Evolutionary conservation across 2,329 filamentous ascomycete species (phyloP), one percentile per base, ranked within the genome.

Genomic region (Microdochium trichocladiopsis): DNA sequence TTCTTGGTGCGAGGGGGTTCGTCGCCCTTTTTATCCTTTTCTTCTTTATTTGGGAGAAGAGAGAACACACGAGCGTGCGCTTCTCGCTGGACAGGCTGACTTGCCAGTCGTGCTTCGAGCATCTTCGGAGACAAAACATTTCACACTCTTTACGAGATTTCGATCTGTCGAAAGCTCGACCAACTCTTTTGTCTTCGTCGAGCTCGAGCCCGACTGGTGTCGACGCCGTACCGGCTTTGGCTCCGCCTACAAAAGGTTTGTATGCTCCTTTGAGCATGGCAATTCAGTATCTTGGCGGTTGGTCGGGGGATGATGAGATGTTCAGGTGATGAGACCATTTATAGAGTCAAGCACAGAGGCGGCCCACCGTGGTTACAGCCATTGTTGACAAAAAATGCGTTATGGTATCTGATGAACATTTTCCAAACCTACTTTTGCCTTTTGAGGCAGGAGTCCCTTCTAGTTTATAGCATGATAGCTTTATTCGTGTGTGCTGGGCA

Each of bases 261-360:
- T 75, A 76, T 76, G 82, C 80, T 82, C 79, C 80, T 77, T 87
- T 83, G 72, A 18, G 14, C 18, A 45, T 18, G 16, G 5, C 22
- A 9, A 8, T 23, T 45, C 41, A 16, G 12, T 22, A 16, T 18
- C 41, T 41, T 41, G 41, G 5, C 18, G 41, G 41, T 45, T 18
- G 21, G n/a, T 45, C 21, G 16, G 41, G 41, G 41, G 41, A 45
- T 8, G n/a, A 12, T 9, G 22, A n/a, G 6, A 25, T 48, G 47
- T 48, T 80, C 73, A 86, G 63, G 80, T 96, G 92, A 96, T 96
- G 91, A 96, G 83, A 86, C 77, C 80, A 87, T 83, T 79, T 77
- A 92, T 92, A 95, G 92, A 96, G 91, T 96, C 91, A 96, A 96
- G 91, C 91, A 90, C 92, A 88, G 89, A 96, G 83, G 81, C 64